A percentile compares a stretch with the other conserved stretches of the same genome.
Conservation (phyloP, 148 eudicot species). For the Camellia japonica region DNA sequence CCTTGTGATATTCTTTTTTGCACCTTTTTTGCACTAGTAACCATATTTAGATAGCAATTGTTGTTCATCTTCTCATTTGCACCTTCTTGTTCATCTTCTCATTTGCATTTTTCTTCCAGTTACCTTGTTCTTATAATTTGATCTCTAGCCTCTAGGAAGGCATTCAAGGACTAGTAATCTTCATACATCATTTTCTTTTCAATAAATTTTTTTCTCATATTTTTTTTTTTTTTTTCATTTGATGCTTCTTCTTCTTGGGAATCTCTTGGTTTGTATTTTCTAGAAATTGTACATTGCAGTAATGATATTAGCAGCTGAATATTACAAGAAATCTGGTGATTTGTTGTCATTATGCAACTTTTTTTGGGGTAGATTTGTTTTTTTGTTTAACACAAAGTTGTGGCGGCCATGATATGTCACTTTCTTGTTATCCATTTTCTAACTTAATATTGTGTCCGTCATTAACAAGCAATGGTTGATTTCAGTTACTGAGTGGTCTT, state of each 20-base stretch:
- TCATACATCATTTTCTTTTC: background rate
- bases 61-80: background rate
- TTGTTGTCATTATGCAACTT: background rate
- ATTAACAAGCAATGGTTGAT: background rate
- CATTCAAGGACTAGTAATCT: background rate
- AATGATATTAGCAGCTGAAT: background rate
- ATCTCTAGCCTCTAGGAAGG: background rate
- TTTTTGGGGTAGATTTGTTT: background rate
- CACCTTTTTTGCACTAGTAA: background rate
- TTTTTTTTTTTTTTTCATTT: background rate
- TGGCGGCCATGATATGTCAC: background rate
- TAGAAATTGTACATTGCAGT: background rate
- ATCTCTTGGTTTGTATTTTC: conserved; percentile 1
- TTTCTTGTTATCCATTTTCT: background rate
- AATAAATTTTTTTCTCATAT: background rate
- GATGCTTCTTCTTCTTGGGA: background rate
- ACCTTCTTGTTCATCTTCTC: background rate
- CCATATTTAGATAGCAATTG: background rate
- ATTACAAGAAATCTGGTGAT: background rate
- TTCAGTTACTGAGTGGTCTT: background rate
- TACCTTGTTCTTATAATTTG: background rate
- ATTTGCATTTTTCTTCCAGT: background rate
- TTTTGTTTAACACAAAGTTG: background rate
- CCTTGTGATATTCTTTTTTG: background rate
- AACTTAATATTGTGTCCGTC: conserved; percentile 6